phyloP scores from a whole-genome alignment of 495 filamentous ascomycete genomes.

The Neurospora sp. region DNA sequence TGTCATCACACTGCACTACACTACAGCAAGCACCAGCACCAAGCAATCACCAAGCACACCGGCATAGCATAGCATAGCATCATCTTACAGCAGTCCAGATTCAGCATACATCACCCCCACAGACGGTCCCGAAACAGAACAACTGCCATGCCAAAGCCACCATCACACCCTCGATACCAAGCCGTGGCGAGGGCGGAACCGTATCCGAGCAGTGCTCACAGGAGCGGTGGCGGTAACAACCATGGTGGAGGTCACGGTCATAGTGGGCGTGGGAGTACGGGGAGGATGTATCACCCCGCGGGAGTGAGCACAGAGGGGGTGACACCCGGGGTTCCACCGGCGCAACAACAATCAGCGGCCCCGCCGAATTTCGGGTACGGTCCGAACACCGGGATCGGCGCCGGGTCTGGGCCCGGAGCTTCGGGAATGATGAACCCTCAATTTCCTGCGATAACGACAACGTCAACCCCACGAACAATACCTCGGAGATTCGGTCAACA shows the following conservation, averaged over 20 bases:
- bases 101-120: background rate
- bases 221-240: background rate
- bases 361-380: background rate
- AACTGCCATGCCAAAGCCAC: background rate
- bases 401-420: background rate
- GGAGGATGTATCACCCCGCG: background rate
- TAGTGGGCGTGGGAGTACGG: background rate
- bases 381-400: background rate
- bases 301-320: background rate
- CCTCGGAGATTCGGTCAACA: background rate
- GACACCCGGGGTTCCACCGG: background rate
- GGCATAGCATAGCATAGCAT: background rate
- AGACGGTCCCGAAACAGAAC: background rate
- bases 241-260: background rate
- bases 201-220: background rate
- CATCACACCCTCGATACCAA: background rate
- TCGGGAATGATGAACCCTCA: background rate
- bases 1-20: background rate
- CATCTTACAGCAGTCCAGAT: background rate
- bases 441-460: background rate
- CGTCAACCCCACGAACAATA: background rate
- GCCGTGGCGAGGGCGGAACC: background rate
- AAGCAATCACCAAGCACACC: background rate
- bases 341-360: background rate
- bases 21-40: background rate